Base-by-base conservation (phyloP, 176 grass and related monocot genomes). In the Oryza glaberrima region DNA sequence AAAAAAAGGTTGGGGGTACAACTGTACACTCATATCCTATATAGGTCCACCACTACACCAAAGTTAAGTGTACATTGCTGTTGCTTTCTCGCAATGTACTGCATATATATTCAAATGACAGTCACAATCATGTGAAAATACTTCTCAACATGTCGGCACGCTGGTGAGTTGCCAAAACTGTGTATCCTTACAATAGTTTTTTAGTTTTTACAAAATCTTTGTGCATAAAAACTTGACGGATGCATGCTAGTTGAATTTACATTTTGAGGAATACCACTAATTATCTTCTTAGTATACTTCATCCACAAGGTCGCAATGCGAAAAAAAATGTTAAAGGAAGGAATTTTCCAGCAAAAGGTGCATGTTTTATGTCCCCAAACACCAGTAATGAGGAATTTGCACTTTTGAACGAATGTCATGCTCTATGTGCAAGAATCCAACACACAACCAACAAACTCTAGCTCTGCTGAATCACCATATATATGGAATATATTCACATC, bases 401-500 rank as follows among this genome's bases (percentile, higher is more conserved):
- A 19, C 54, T 20, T 58, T 58, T 58, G 6, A 20, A 58, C 54
- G 6, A 58, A 58, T 17, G 54, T 2, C 54, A 58, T 58, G 54
- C 38, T 22, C 65, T 28, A 47, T 63, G 32, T 81, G n/a, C 54
- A n/a, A n/a, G 63, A 80, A 80, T 49, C 63, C 48, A 84, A 75
- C 77, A 76, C 8, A 82, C 15, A 13, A 45, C 51, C 15, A 32
- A 36, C 35, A 46, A 76, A 68, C 61, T 70, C 65, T 51, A 52
- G 77, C 28, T 77, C 40, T 77, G 71, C 30, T 3, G 49, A 80
- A 41, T 26, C 40, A 75, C 64, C 35, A 56, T 14, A 49, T 14
- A 65, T 43, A 78, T 47, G 34, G 32, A 69, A 36, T 22, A 47
- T 58, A 76, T 17, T 36, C 13, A 64, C 25, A 71, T 22, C 40